Evolutionary conservation across 352 stramenopile genomes (phyloP), one percentile per base, ranked within the genome.

Genomic region (Phytopythium ostracodes): DNA sequence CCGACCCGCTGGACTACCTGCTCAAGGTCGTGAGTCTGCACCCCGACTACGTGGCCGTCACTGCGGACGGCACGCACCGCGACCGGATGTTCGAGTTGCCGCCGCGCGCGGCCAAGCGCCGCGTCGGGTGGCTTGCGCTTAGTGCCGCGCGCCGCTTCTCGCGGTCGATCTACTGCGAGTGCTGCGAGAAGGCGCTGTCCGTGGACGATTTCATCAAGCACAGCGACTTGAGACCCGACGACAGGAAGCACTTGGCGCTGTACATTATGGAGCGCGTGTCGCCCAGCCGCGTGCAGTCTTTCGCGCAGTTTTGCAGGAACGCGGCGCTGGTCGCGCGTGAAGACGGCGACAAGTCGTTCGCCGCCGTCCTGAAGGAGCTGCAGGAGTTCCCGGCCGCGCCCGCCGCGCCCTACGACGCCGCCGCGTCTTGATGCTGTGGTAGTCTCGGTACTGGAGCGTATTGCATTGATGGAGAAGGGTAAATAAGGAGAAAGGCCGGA

Each of bases 101-200:
- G 14, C 27, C 3, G 4, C 27, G 15, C 15, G 50, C 50, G 17
- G 18, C 18, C 24, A 56, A 2, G 1, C 27, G 31, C 18, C 50
- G 50, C 10, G 50, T 27, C 50, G 50, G 50, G 8, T 56, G 50
- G 27, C 50, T 56, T 3, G 31, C 50, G 50, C 50, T 56, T 5
- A 42, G 50, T 20, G 31, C 27, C 27, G 11, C 17, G 27, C 27
- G 50, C 17, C 27, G 31, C 6, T 56, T 56, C 50, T 56, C 29
- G 3, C 15, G 10, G 50, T 27, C 29, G 17, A 33, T 60, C 15
- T 60, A 52, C 55, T 60, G 55, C 31, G 55, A 60, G 10, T 60
- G 55, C 24, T 60, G 55, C 43, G 29, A 52, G 6, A 20, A 38
- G 36, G 27, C 31, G 38, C 15, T 50, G n/a, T 9, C 55, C 2